Evolutionary conservation across 2,329 filamentous ascomycete species (phyloP), one percentile per base, ranked within the genome.

Genomic region (Penicillium sp.): DNA sequence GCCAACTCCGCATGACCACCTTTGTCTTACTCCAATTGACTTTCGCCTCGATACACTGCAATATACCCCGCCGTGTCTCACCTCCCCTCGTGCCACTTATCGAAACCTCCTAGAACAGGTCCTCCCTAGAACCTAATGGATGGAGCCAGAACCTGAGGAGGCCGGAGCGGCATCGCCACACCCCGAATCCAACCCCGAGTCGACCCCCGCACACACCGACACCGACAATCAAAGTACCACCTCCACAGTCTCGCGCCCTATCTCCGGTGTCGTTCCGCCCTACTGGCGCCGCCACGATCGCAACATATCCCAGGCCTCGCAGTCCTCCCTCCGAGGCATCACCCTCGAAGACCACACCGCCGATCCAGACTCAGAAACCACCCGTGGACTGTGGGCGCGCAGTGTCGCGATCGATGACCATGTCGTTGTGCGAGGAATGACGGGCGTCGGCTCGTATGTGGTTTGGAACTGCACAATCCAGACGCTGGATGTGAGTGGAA

Each of bases 391-490:
- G 52, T 89, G 86, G 85, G 86, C 86, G 8, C 81, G 79, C 48
- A 80, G 80, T 52, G 85, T 87, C 39, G 76, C 79, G 6, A 83
- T 89, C 49, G 81, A 86, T 52, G 84, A 86, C 66, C 81, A 86
- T 74, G 80, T 82, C 32, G 78, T 88, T 59, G 80, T 88, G 29
- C 79, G 80, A 57, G 85, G 84, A 8, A 81, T 77, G 48, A 77
- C 81, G 4, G 82, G 82, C 5, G 76, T 87, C 45, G 93, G 93
- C n/a, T 90, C 92, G 2, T 99, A 97, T 76, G 91, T 97, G 1
- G 92, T 96, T 7, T 99, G 91, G 90, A 94, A 91, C 69, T 92
- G 94, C 67, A 86, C 83, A 45, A 90, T 99, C 43, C 87, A 94
- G 71, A 97, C 92, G 3, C 77, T 97, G 47, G 88, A 86, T 73